Conservation (phyloP, 2,329 filamentous ascomycete species). For the Akanthomyces lecanii region DNA sequence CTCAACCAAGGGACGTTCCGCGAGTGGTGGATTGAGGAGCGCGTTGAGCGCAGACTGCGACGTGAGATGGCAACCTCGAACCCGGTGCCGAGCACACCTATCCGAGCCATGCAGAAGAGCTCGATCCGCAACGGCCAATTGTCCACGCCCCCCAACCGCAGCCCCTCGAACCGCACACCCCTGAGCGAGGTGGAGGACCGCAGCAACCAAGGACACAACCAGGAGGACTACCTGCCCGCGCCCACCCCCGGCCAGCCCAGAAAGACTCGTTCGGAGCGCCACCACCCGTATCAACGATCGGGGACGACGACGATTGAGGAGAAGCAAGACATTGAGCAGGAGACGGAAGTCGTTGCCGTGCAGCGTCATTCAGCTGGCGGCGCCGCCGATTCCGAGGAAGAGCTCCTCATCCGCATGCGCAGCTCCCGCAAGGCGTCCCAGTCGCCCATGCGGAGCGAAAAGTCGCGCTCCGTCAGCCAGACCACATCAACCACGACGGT, state of each 20-base stretch:
- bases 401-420: constrained; percentile 71
- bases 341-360: constrained; percentile 57
- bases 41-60: constrained; percentile 64
- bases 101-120: constrained; percentile 57
- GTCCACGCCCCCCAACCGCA: constrained; percentile 80
- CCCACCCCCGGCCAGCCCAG: constrained; percentile 97
- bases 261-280: constrained; percentile 71
- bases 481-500: constrained; percentile 65
- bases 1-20: constrained; percentile 94
- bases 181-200: constrained; percentile 94
- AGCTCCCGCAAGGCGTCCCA: constrained; percentile 62
- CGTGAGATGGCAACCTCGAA: constrained; percentile 53
- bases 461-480: constrained; percentile 69
- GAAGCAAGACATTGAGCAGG: constrained; percentile 50
- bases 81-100: constrained; percentile 54
- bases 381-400: constrained; percentile 76
- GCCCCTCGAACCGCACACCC: constrained; percentile 70
- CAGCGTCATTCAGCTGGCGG: constrained; percentile 56
- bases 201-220: constrained; percentile 58
- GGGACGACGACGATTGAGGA: constrained; percentile 41
- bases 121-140: constrained; percentile 61
- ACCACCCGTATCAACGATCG: constrained; percentile 66
- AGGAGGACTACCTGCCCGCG: constrained; percentile 88
- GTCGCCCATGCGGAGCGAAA: constrained; percentile 58
- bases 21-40: constrained; percentile 97